Evolutionary conservation across 441 rosid species (phyloP).

Genomic region (Croton laevigatus): DNA sequence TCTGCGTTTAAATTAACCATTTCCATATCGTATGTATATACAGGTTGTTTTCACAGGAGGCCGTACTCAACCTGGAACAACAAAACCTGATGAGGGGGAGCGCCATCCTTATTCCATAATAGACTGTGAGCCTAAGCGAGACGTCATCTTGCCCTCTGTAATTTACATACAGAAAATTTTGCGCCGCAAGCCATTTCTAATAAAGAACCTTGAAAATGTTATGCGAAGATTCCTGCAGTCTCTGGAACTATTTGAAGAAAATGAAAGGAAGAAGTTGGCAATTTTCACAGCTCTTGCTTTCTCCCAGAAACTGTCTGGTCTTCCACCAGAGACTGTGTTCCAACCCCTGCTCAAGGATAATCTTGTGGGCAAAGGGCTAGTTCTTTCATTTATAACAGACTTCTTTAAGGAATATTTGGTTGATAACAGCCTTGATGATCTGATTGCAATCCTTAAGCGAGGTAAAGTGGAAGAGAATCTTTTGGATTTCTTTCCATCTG

Average conservation of each 20-base stretch:
- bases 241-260: conserved; percentile 92
- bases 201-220: conserved; percentile 97
- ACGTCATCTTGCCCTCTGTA: conserved; percentile 75
- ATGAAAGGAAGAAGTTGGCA: conserved; percentile 97
- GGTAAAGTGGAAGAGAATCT: conserved; percentile 95
- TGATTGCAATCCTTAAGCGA: conserved; percentile 85
- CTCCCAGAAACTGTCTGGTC: conserved; percentile 96
- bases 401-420: conserved; percentile 95
- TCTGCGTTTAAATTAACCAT: background rate
- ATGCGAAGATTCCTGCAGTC: conserved; percentile 90
- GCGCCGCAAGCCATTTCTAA: conserved; percentile 89
- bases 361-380: conserved; percentile 98
- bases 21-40: conserved; percentile 2
- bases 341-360: conserved; percentile 97
- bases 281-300: conserved; percentile 96
- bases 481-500: conserved; percentile 75
- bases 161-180: conserved; percentile 84
- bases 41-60: conserved; percentile 97
- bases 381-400: conserved; percentile 87
- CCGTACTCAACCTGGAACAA: conserved; percentile 98
- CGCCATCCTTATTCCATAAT: conserved; percentile 86
- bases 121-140: conserved; percentile 87
- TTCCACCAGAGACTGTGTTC: conserved; percentile 95
- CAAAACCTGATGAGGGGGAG: conserved; percentile 97
- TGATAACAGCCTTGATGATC: conserved; percentile 93